Percentiles rank a stretch among this genome's conserved stretches.
These are phyloP conservation scores for Dianthus caryophyllus DNA, from an alignment of 148 eudicot genomes.

Conservation along the genomic window DNA sequence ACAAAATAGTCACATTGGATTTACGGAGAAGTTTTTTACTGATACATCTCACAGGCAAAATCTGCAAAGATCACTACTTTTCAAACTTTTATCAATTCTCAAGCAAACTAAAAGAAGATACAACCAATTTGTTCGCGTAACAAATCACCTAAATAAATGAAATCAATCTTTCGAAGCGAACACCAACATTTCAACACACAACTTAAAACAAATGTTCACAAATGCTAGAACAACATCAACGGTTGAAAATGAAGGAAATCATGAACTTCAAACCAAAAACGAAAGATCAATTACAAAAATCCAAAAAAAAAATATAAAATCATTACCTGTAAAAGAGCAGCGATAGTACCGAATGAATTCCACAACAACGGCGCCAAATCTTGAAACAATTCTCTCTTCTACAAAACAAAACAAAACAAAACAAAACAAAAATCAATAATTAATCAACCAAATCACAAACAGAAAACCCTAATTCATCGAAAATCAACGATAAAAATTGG, in stretches of 20 bases:
- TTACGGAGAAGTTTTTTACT: too few species aligned
- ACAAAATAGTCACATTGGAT: too few species aligned
- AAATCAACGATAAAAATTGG: neutral
- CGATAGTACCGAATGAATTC: conserved; percentile 94
- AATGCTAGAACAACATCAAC: neutral
- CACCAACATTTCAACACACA: neutral
- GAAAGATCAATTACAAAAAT: neutral
- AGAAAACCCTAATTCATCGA: conserved; percentile 13
- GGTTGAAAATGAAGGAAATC: neutral
- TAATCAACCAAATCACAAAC: neutral
- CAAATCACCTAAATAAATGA: neutral
- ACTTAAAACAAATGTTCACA: neutral
- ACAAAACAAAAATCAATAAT: neutral
- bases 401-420: neutral
- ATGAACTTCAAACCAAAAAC: neutral
- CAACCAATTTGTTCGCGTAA: neutral
- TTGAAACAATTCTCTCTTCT: conserved; percentile 89
- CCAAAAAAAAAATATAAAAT: neutral
- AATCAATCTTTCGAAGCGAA: neutral
- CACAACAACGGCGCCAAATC: conserved; percentile 93
- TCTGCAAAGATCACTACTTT: too few species aligned
- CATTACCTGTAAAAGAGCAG: conserved; percentile 83
- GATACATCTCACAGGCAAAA: too few species aligned
- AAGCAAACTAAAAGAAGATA: too few species aligned
- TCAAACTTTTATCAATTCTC: too few species aligned